These are phyloP conservation scores for Chalciporus sp. DNA, from an alignment of 1,284 basidiomycete genomes.

Conservation along the genomic window DNA sequence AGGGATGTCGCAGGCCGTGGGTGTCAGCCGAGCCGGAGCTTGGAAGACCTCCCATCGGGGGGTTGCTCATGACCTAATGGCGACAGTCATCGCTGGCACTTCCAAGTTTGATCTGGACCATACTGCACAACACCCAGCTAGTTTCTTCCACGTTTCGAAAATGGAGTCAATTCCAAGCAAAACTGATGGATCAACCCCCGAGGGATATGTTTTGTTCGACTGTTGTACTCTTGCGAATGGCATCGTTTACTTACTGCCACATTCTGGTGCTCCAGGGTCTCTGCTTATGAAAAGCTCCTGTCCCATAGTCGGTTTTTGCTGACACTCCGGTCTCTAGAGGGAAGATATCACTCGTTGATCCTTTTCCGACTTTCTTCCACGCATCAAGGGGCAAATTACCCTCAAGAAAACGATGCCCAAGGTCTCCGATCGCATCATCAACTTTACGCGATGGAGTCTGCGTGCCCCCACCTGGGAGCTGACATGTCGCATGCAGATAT, in stretches of 20 bases:
- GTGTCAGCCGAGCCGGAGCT: too few species aligned
- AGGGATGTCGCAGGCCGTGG: too few species aligned
- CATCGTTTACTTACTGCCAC: background rate
- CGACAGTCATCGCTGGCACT: too few species aligned
- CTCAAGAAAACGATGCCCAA: background rate
- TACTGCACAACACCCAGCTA: background rate
- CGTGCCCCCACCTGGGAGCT: slow-evolving; percentile 83
- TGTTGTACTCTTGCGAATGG: background rate
- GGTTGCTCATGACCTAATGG: too few species aligned
- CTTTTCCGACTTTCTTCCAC: background rate
- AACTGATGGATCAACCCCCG: background rate
- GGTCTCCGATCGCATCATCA: slow-evolving; percentile 35
- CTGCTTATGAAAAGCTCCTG: background rate
- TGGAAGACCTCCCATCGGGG: too few species aligned
- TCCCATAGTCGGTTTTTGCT: background rate
- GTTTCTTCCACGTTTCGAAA: background rate
- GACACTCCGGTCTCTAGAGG: slow-evolving; percentile 1
- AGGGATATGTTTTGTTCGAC: background rate
- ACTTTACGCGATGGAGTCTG: slow-evolving; percentile 84
- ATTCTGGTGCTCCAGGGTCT: background rate
- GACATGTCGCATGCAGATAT: slow-evolving; percentile 82
- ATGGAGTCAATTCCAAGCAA: background rate
- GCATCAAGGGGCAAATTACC: background rate
- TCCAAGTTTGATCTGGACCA: too few species aligned
- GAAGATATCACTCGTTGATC: slow-evolving; percentile 1